A percentile compares a stretch with the other conserved stretches of the same genome.
Conservation (phyloP, 2,329 filamentous ascomycete genomes). For the Phyllosticta ampelicida region DNA sequence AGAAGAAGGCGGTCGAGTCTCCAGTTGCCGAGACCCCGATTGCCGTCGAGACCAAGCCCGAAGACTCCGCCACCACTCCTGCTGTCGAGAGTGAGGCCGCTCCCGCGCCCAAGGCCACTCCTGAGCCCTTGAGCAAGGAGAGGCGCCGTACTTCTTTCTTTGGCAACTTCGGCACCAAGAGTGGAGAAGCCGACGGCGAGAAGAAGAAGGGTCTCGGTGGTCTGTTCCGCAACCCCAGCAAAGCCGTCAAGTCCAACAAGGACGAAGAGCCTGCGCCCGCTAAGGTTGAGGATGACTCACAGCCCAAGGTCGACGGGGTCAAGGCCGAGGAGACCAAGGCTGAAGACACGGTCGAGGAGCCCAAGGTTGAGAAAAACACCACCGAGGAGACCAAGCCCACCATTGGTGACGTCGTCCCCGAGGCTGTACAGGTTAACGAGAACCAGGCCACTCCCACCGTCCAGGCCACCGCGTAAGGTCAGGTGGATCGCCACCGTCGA, state of each 20-base stretch:
- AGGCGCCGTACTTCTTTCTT: constrained; percentile 45
- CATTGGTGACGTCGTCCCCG: constrained; percentile 29
- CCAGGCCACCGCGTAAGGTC: constrained; percentile 32
- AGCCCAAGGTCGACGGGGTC: constrained; percentile 19
- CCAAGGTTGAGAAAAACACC: constrained; percentile 12
- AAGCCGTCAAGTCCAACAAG: constrained; percentile 14
- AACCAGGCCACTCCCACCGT: constrained; percentile 29
- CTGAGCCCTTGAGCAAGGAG: constrained; percentile 31
- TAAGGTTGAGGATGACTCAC: constrained; percentile 22
- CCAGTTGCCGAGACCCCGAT: constrained; percentile 30
- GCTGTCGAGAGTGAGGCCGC: constrained; percentile 14
- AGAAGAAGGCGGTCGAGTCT: constrained; percentile 63
- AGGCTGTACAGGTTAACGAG: constrained; percentile 29
- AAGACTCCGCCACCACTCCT: constrained; percentile 13
- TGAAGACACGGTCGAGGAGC: constrained; percentile 14
- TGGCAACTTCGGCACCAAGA: constrained; percentile 36
- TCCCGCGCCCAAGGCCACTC: constrained; percentile 22
- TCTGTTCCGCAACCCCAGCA: constrained; percentile 31
- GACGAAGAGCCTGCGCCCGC: constrained; percentile 18
- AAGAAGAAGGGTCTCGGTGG: constrained; percentile 19
- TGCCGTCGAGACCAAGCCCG: constrained; percentile 18
- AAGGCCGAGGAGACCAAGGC: constrained; percentile 18
- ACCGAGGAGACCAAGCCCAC: constrained; percentile 20
- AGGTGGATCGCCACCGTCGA: constrained; percentile 30
- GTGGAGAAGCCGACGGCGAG: constrained; percentile 18